These are phyloP conservation scores for Leccinum fuscescens DNA, from an alignment of 1,284 basidiomycete genomes.

Conservation along the genomic window DNA sequence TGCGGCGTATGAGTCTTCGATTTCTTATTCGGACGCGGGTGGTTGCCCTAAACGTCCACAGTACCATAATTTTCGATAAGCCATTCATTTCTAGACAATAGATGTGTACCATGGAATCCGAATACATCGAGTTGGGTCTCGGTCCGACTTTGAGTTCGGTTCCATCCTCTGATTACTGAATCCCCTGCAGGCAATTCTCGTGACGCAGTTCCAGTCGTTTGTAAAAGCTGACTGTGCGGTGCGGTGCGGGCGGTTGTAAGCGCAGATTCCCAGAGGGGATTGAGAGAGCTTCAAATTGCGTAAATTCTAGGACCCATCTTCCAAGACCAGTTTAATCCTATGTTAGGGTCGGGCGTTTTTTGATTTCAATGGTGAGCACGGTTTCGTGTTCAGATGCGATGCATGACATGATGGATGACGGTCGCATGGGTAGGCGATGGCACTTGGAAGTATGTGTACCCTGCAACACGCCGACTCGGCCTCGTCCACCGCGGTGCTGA, in stretches of 20 bases:
- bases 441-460: slow-evolving; percentile 46
- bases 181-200: slow-evolving; percentile 32
- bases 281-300: not conserved
- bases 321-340: slow-evolving; percentile 28
- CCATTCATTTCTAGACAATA: slow-evolving; percentile 3
- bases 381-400: not conserved
- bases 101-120: slow-evolving; percentile 40
- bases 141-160: not conserved
- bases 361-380: slow-evolving; percentile 52
- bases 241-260: not conserved
- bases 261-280: not conserved
- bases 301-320: not conserved
- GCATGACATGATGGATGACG: not conserved
- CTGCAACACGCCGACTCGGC: not conserved
- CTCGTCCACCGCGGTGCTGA: not conserved
- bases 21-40: not conserved
- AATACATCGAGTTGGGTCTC: slow-evolving; percentile 35
- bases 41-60: not conserved
- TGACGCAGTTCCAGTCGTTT: slow-evolving; percentile 41
- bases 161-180: not conserved
- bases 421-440: slow-evolving; percentile 35
- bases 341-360: slow-evolving; percentile 59
- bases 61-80: not conserved
- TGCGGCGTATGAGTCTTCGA: not conserved
- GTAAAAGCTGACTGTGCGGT: slow-evolving; percentile 38